Percentiles rank a stretch among this genome's conserved stretches.
phyloP scores from a whole-genome alignment of 164 flowering plant species.

The Sedum album region DNA sequence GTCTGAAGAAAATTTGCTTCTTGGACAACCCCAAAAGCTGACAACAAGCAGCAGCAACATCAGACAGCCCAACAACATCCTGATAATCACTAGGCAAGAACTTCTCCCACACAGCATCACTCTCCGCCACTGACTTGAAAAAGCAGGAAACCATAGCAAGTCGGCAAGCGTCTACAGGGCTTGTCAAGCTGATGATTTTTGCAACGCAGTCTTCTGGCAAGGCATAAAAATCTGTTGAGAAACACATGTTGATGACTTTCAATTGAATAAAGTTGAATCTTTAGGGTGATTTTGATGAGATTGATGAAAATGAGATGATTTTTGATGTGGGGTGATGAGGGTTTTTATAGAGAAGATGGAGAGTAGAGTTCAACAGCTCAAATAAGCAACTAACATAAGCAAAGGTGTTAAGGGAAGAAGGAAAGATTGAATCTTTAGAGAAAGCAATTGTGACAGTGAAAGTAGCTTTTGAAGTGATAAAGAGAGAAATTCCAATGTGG shows the following conservation, averaged over 20 bases:
- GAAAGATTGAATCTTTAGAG: not conserved
- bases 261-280: not conserved
- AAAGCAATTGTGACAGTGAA: not conserved
- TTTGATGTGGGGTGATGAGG: not conserved
- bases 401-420: not conserved
- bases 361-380: no score
- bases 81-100: not conserved
- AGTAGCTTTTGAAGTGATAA: not conserved
- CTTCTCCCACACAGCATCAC: slow-evolving; percentile 1
- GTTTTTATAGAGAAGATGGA: not conserved
- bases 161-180: slow-evolving; percentile 5
- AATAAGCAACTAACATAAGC: slow-evolving; percentile 3
- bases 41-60: not conserved
- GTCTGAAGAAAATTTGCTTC: not conserved
- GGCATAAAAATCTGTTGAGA: not conserved
- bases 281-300: not conserved
- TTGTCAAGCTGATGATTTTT: not conserved
- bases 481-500: slow-evolving; percentile 4
- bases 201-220: not conserved
- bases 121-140: not conserved
- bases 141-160: not conserved
- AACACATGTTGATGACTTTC: not conserved
- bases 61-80: not conserved
- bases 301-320: not conserved
- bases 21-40: not conserved